Evolutionary conservation across 1,284 basidiomycete genomes (phyloP).

Genomic region (Athelia psychrophila): DNA sequence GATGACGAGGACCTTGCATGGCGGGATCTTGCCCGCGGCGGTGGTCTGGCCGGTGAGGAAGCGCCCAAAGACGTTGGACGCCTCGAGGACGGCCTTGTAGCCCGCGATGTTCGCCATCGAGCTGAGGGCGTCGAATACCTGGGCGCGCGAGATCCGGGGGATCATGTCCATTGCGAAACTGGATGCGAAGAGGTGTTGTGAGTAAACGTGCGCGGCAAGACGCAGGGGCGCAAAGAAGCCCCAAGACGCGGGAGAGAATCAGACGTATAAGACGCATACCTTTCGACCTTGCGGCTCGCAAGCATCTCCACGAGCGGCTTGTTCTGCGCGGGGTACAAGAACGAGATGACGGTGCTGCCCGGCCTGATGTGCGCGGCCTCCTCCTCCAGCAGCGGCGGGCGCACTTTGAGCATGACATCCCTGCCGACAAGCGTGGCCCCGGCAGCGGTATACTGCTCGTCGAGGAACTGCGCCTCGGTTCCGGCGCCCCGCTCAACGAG

Average conservation of each 20-base stretch:
- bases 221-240: neutral
- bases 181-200: neutral
- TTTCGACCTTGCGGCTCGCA: constrained; percentile 59
- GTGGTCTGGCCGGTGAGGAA: constrained; percentile 88
- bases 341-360: constrained; percentile 79
- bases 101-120: constrained; percentile 91
- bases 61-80: constrained; percentile 82
- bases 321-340: constrained; percentile 81
- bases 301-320: constrained; percentile 67
- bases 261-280: constrained; percentile 35
- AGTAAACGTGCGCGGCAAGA: neutral
- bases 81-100: constrained; percentile 85
- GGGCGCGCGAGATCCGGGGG: constrained; percentile 83
- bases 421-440: constrained; percentile 71
- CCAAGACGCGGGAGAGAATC: constrained; percentile 29
- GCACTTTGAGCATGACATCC: constrained; percentile 81
- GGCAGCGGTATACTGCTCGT: constrained; percentile 75
- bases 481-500: constrained; percentile 76
- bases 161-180: constrained; percentile 78
- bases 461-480: constrained; percentile 68
- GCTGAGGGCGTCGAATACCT: constrained; percentile 83
- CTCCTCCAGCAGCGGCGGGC: constrained; percentile 61
- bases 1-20: constrained; percentile 82
- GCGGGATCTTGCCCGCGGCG: constrained; percentile 83
- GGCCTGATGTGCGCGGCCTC: constrained; percentile 61